Base-by-base conservation (phyloP, 2,329 filamentous ascomycete genomes). In the Penicillium fuscoglaucum region DNA sequence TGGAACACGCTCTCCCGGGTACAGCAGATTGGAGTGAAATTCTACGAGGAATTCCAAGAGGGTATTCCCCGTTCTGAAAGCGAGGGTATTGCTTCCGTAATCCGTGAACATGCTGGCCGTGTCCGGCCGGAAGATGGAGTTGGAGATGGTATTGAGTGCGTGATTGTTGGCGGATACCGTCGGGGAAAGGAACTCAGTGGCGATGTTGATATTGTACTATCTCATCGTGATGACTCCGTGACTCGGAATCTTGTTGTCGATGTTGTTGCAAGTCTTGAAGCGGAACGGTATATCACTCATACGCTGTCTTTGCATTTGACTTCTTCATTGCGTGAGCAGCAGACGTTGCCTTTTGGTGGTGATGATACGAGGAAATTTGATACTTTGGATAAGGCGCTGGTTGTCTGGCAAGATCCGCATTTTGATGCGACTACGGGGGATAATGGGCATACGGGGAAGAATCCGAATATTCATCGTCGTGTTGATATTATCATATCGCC, bases 21-120 rank as follows among this genome's bases (percentile, higher is more conserved):
- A 1, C 93, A 97, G 74, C 92, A 98, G 72, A 96, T 98, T 55
- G 93, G 95, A 0, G 80, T 97, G 45, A 98, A 98, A 72, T 97
- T 87, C 75, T 96, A 96, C 72, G 89, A 96, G 35, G 93, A 98
- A 62, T 90, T 99, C 55, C 78, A 84, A 46, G 75, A 82, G 17
- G 86, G 84, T 15, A 90, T 98, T 5, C 83, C 90, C 0, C 84
- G 92, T 1, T 58, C 70, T 0, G 92, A 98, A 72, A 89, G 91
- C 0, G 87, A 91, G 65, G 68, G 72, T 0, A 96, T 96, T 53
- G 85, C 84, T 0, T 68, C 77, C 5, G 79, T 81, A 1, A 83
- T 97, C 17, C 80, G 88, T 1, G 68, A 77, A 1, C 87, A 95
- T 61, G 91, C 91, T 1, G 84, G 86, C 46, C 76, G 73, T 19